Evolutionary conservation across 148 eudicot species (phyloP).

Genomic region (Chenopodium quinoa): DNA sequence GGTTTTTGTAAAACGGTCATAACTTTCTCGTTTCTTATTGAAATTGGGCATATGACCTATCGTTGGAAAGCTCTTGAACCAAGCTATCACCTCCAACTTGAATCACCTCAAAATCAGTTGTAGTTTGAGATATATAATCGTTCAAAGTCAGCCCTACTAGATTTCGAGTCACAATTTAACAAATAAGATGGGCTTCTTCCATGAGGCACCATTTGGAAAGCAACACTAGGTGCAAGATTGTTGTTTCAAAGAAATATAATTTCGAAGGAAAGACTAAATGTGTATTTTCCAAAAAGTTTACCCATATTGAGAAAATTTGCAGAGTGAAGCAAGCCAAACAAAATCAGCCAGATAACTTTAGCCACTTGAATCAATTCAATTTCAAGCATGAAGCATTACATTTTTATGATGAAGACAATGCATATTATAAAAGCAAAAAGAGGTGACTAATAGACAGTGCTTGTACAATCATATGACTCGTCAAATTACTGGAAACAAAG

Average conservation of each 20-base stretch:
- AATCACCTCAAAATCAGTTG: too few relatives aligned
- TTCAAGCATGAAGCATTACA: neutral
- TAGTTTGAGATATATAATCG: too few relatives aligned
- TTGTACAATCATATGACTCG: neutral
- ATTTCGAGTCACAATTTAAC: too few relatives aligned
- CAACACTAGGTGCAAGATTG: neutral
- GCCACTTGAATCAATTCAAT: neutral
- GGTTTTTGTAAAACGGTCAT: too few relatives aligned
- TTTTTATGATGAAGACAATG: neutral
- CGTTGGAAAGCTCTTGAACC: too few relatives aligned
- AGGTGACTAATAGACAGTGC: neutral
- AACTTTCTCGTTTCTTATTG: too few relatives aligned
- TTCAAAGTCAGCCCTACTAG: too few relatives aligned
- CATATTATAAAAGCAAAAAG: neutral
- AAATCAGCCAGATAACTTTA: neutral
- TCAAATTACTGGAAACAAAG: neutral
- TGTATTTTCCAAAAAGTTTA: neutral
- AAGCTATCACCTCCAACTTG: too few relatives aligned
- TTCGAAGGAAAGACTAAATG: neutral
- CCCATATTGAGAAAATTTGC: neutral
- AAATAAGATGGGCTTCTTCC: neutral
- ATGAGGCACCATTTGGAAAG: neutral
- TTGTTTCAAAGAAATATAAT: too few relatives aligned
- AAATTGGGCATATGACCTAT: too few relatives aligned
- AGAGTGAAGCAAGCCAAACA: neutral